Percentiles rank a stretch among this genome's conserved stretches.
phyloP scores from a whole-genome alignment of 495 filamentous ascomycete genomes.

The Pseudomonodictys pantanalensis region DNA sequence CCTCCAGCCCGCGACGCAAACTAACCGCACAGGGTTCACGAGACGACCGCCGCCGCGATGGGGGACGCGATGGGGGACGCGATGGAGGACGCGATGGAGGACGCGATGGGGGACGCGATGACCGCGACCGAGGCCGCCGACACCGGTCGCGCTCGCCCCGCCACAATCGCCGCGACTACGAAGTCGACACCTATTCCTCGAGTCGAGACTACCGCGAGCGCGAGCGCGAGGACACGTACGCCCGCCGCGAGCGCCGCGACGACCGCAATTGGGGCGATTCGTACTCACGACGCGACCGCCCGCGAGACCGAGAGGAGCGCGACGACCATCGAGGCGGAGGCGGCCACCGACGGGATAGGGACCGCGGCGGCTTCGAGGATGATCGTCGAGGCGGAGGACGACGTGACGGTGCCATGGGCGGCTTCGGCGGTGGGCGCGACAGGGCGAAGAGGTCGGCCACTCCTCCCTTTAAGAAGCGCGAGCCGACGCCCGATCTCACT shows the following conservation, averaged over 20 bases:
- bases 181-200: conserved; percentile 83
- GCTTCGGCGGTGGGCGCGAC: conserved; percentile 48
- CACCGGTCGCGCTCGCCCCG: conserved; percentile 72
- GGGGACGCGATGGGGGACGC: background rate
- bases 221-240: conserved; percentile 86
- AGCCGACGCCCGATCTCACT: conserved; percentile 93
- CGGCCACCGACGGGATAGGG: conserved; percentile 42
- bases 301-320: conserved; percentile 31
- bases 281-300: conserved; percentile 26
- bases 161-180: conserved; percentile 63
- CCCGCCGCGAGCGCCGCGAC: conserved; percentile 52
- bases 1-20: background rate
- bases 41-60: conserved; percentile 43
- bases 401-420: conserved; percentile 49
- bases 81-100: conserved; percentile 42
- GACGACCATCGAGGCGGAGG: conserved; percentile 43
- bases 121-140: conserved; percentile 43
- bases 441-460: conserved; percentile 72
- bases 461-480: conserved; percentile 77
- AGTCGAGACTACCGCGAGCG: conserved; percentile 87
- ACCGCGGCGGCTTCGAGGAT: conserved; percentile 64
- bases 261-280: conserved; percentile 37
- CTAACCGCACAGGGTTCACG: conserved; percentile 15
- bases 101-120: conserved; percentile 10
- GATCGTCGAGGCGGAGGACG: conserved; percentile 39